Percentiles rank a stretch among this genome's conserved stretches.
These are phyloP conservation scores for Fragaria ananassa DNA, from an alignment of 306 rosid species.

Conservation along the genomic window DNA sequence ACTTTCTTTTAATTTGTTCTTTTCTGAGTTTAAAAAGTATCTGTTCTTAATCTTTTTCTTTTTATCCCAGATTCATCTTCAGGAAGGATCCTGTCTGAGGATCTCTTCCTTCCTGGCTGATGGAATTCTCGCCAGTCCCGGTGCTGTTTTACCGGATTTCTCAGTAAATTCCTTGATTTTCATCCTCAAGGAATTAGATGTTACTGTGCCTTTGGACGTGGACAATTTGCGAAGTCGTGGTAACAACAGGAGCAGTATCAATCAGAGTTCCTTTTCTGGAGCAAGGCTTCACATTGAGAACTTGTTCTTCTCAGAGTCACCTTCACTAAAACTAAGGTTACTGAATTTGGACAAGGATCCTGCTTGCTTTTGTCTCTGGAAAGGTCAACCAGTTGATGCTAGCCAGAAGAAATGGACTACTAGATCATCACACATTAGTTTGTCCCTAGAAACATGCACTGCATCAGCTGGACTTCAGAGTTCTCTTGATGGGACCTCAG, in stretches of 20 bases:
- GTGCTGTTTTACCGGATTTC: constrained; percentile 79
- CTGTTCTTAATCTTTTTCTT: constrained; percentile 9
- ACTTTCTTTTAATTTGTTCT: constrained; percentile 7
- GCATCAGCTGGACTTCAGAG: constrained; percentile 39
- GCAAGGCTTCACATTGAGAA: constrained; percentile 78
- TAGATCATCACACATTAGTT: constrained; percentile 61
- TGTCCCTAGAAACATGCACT: constrained; percentile 66
- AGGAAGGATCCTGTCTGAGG: constrained; percentile 89
- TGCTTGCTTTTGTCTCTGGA: constrained; percentile 94
- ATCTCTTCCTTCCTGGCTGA: constrained; percentile 89
- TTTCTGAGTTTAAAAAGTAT: constrained; percentile 14
- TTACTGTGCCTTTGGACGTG: constrained; percentile 69
- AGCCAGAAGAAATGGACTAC: constrained; percentile 84
- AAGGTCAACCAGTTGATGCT: constrained; percentile 82
- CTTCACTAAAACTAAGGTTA: constrained; percentile 55
- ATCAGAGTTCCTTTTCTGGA: constrained; percentile 64
- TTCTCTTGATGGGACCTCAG: constrained; percentile 51
- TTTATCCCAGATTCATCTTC: constrained; percentile 70
- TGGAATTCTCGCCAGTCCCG: constrained; percentile 74
- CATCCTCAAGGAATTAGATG: constrained; percentile 61
- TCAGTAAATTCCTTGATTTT: constrained; percentile 71
- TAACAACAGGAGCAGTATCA: constrained; percentile 34
- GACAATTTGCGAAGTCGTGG: constrained; percentile 39
- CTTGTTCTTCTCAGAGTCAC: constrained; percentile 63
- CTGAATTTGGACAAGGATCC: constrained; percentile 89